Base-by-base conservation (phyloP, 768 basidiomycete species). In the Rossbeevera mucosa region DNA sequence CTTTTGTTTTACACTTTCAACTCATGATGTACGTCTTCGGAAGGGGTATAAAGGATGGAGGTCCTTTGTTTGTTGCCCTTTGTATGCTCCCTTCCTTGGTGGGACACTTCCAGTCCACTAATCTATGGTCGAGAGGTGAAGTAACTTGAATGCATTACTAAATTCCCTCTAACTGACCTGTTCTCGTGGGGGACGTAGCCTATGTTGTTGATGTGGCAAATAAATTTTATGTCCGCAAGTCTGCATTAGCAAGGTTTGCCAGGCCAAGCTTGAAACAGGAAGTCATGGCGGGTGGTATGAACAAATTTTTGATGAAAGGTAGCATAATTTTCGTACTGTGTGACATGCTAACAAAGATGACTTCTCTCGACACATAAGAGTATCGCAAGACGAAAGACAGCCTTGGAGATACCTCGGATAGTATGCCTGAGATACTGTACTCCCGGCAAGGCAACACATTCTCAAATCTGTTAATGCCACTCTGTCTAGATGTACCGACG, bases 91-190 rank as follows among this genome's bases (percentile, higher is more conserved):
- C 60, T 6, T 16, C 55, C 1, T 8, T 63, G 5, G n/a, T 41
- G 2, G 21, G 30, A 26, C 38, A 41, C 0, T 36, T 58, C 13
- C 29, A 29, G 12, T 33, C 57, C 7, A 20, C 31, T 8, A 26
- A 44, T 2, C 44, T 65, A 40, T 65, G 64, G 64, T 38, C 51
- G 28, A 65, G 59, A 51, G 59, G 64, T 66, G 24, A 5, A 48
- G 29, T 30, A 16, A 5, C 1, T 22, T 3, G 43, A 9, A 14
- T 46, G 4, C 13, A 20, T 24, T 2, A 29, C 12, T 36, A 5
- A 18, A 22, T 28, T 21, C 8, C 33, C n/a, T 33, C 21, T 47
- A 14, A 50, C 30, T 20, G 11, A 4, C 12, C 3, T n/a, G 6
- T 31, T 36, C n/a, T 7, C 24, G n/a, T 48, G 20, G 16, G 11